phyloP scores from a whole-genome alignment of 495 filamentous ascomycete species.

The Aspergillus steynii region DNA sequence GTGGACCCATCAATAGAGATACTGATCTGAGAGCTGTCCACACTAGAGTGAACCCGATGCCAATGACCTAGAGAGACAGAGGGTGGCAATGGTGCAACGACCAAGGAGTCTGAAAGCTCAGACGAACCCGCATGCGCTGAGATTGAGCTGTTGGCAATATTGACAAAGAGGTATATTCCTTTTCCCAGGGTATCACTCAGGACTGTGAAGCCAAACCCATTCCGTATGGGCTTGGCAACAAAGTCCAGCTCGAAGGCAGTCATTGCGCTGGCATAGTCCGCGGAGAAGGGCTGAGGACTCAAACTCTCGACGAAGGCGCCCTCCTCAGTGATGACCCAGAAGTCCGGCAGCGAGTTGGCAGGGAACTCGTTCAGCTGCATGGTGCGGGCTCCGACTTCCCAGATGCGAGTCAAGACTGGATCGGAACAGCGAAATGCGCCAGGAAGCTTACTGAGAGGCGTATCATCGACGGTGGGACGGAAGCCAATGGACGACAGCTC shows the following conservation, averaged over 20 bases:
- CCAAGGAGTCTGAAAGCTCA: background rate
- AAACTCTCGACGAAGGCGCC: slow-evolving; percentile 22
- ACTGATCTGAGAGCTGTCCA: slow-evolving; percentile 17
- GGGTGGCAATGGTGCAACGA: slow-evolving; percentile 12
- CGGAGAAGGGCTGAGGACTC: slow-evolving; percentile 16
- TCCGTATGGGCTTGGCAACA: slow-evolving; percentile 10
- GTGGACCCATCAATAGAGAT: slow-evolving; percentile 13
- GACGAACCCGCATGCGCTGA: slow-evolving; percentile 16
- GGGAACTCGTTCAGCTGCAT: slow-evolving; percentile 22
- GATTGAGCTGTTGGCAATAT: slow-evolving; percentile 16
- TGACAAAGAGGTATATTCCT: slow-evolving; percentile 22
- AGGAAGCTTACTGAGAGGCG: slow-evolving; percentile 12
- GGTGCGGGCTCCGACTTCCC: slow-evolving; percentile 21
- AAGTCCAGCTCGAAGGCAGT: slow-evolving; percentile 12
- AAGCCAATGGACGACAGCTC: slow-evolving; percentile 18
- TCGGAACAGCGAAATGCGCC: slow-evolving; percentile 25
- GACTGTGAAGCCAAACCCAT: slow-evolving; percentile 24
- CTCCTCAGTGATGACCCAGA: slow-evolving; percentile 21
- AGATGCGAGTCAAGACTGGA: slow-evolving; percentile 16
- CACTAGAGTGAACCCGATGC: slow-evolving; percentile 17
- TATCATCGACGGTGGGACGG: slow-evolving; percentile 12
- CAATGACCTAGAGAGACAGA: slow-evolving; percentile 17
- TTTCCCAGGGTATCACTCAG: slow-evolving; percentile 19
- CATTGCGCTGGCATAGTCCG: slow-evolving; percentile 10
- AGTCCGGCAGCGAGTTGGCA: slow-evolving; percentile 16